Base-by-base conservation (phyloP, 1,284 basidiomycete species). In the Fistulinella cinereoalba region DNA sequence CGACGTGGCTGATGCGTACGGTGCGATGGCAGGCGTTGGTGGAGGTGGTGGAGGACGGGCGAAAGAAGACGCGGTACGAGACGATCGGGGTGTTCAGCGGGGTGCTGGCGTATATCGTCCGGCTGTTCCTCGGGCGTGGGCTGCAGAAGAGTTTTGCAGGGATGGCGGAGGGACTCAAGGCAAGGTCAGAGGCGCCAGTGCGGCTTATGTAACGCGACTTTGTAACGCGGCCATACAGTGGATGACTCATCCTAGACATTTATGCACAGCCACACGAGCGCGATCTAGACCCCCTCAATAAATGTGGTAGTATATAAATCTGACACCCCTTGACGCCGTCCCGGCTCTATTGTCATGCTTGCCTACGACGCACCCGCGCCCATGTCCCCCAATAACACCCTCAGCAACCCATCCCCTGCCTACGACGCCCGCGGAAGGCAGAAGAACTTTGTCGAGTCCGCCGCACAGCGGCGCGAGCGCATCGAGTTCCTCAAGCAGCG, bases 21-120 rank as follows among this genome's bases (percentile, higher is more conserved):
- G 75, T 80, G 51, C 73, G 85, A 23, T 86, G 83, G 85, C 85
- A 88, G 61, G 70, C 69, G 47, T 58, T 88, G 43, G 76, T 70
- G 22, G 70, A 72, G 18, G 71, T 71, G 8, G 70, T 68, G 15
- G 81, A 76, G 28, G 54, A 62, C 1, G 64, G 61, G 7, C 53
- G 42, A 10, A 63, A 43, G 34, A 74, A 74, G 65, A 82, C 80
- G 25, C 73, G 72, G 43, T 88, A 88, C 56, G 81, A 86, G 61
- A 79, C 76, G 6, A 65, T 74, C n/a, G 81, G 83, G 59, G 76
- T 77, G 25, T 85, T 86, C 49, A 63, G 62, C 11, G 85, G 85
- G 0, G 18, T 74, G 5, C 43, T 78, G 5, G 82, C 81, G 28
- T 81, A 81, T 54, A 4, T 81, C n/a, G 63, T 85, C 45, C 72